phyloP scores from a whole-genome alignment of 2,329 filamentous ascomycete genomes.

The Paecilomyces sp. region DNA sequence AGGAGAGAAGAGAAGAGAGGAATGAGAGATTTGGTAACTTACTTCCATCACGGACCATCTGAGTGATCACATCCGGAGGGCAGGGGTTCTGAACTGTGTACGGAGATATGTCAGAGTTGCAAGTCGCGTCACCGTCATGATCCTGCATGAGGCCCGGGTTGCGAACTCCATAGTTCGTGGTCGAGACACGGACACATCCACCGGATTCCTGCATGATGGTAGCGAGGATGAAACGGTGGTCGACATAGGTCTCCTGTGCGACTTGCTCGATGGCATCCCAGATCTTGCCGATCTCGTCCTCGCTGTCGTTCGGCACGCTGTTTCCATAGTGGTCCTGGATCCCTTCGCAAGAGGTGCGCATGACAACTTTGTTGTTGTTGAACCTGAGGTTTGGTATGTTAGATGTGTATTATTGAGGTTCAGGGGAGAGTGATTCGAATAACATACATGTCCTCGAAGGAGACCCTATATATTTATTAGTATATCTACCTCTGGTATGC shows the following conservation, averaged over 20 bases:
- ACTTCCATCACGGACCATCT: conserved; percentile 34
- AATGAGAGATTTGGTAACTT: not conserved
- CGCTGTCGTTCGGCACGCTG: conserved; percentile 1
- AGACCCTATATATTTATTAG: conserved; percentile 5
- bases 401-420: not conserved
- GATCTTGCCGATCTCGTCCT: not conserved
- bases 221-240: conserved; percentile 25
- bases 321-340: not conserved
- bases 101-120: conserved; percentile 17
- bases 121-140: conserved; percentile 30
- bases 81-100: conserved; percentile 16
- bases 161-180: conserved; percentile 9
- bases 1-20: no score
- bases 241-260: conserved; percentile 13
- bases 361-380: conserved; percentile 3
- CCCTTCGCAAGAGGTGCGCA: conserved; percentile 1
- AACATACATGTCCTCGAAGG: conserved; percentile 9
- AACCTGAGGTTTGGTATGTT: not conserved
- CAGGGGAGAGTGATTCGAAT: not conserved
- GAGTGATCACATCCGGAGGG: conserved; percentile 18
- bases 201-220: conserved; percentile 26
- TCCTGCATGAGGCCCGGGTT: conserved; percentile 29
- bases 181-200: conserved; percentile 17
- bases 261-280: conserved; percentile 15
- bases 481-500: not conserved